A percentile compares a stretch with the other conserved stretches of the same genome.
phyloP scores from a whole-genome alignment of 805 yeast species.

The Candida easanensis region DNA sequence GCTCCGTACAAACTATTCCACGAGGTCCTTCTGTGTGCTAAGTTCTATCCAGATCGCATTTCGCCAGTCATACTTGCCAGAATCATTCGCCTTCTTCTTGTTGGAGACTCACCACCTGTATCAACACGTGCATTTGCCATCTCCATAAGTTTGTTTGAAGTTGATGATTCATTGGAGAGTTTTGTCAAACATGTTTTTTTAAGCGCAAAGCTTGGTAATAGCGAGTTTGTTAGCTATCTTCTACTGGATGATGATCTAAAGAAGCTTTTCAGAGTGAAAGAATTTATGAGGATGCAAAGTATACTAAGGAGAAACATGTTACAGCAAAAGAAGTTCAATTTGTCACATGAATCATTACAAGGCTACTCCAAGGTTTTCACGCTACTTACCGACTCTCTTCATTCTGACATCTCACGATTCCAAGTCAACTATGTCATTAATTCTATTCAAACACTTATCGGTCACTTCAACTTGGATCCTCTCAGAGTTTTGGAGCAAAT shows the following conservation, averaged over 20 bases:
- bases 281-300: conserved; percentile 9
- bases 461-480: conserved; percentile 75
- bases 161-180: conserved; percentile 26
- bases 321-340: conserved; percentile 53
- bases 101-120: conserved; percentile 2
- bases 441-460: conserved; percentile 58
- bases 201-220: too few species aligned
- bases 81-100: not conserved
- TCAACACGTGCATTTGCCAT: not conserved
- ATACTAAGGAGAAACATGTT: conserved; percentile 6
- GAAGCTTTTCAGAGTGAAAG: too few species aligned
- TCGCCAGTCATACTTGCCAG: not conserved
- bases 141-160: too few species aligned
- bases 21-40: conserved; percentile 23
- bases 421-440: conserved; percentile 44
- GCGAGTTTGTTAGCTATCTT: too few species aligned
- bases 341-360: conserved; percentile 70
- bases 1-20: conserved; percentile 17
- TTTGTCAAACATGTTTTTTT: too few species aligned
- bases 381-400: conserved; percentile 43
- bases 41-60: conserved; percentile 17
- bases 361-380: conserved; percentile 69
- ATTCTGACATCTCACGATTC: conserved; percentile 36
- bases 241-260: too few species aligned
- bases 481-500: conserved; percentile 63